phyloP scores from a whole-genome alignment of 495 filamentous ascomycete genomes.

The Aspergillus panamensis region DNA sequence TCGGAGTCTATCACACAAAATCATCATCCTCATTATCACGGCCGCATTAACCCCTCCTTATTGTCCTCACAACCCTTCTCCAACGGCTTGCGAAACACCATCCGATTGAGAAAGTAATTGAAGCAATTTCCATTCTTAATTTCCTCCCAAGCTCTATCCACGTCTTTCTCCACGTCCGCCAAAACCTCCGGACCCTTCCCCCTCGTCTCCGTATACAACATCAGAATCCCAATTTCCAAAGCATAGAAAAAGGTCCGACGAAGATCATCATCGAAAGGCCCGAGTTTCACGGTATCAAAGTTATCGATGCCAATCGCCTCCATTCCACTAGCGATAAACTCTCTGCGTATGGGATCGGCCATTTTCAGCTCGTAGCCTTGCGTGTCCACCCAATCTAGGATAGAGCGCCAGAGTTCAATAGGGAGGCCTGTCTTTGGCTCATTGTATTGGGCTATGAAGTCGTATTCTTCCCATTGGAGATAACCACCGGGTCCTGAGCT shows the following conservation, averaged over 20 bases:
- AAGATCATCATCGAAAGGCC: constrained; percentile 3
- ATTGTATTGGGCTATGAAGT: constrained; percentile 6
- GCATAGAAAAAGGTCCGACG: constrained; percentile 5
- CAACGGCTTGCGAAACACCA: constrained; percentile 7
- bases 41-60: too few relatives aligned
- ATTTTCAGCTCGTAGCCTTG: constrained; percentile 4
- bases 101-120: constrained; percentile 5
- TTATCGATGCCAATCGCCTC: not conserved
- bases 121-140: not conserved
- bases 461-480: constrained; percentile 17
- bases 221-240: constrained; percentile 9
- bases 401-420: not conserved
- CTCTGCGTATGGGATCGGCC: not conserved
- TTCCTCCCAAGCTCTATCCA: constrained; percentile 2
- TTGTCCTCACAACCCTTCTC: not conserved
- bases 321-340: not conserved
- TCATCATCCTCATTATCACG: not conserved
- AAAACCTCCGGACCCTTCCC: constrained; percentile 6
- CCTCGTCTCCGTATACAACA: not conserved
- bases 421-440: not conserved
- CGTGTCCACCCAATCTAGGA: not conserved
- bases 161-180: not conserved
- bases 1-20: too few relatives aligned
- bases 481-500: constrained; percentile 11
- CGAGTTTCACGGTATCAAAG: not conserved